A percentile compares a stretch with the other conserved stretches of the same genome.
These are phyloP conservation scores for Graphilbum sp. DNA, from an alignment of 2,329 filamentous ascomycete species.

Conservation along the genomic window DNA sequence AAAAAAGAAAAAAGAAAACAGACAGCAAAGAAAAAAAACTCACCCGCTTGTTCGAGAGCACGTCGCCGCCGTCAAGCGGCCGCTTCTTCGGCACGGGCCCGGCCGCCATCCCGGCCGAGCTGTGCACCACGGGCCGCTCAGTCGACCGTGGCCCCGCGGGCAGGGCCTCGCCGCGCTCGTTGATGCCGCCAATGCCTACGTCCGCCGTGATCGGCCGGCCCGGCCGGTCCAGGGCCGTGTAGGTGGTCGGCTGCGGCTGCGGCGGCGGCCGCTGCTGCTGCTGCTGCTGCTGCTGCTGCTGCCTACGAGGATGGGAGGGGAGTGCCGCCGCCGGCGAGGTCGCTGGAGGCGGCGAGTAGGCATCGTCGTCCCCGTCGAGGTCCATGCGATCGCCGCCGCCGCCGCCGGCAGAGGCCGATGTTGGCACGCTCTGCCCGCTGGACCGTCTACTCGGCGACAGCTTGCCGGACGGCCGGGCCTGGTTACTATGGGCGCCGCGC, in stretches of 20 bases:
- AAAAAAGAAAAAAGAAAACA: neutral
- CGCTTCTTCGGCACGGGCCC: slow-evolving; percentile 24
- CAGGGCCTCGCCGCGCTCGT: slow-evolving; percentile 15
- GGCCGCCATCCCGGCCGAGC: slow-evolving; percentile 11
- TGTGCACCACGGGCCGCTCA: slow-evolving; percentile 23
- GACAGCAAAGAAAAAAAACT: slow-evolving; percentile 10
- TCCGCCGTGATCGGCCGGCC: no score
- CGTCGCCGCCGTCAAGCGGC: slow-evolving; percentile 19
- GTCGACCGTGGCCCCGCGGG: slow-evolving; percentile 5
- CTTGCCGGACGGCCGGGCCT: no score
- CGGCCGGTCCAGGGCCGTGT: no score
- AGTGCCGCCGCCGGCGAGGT: slow-evolving; percentile 1
- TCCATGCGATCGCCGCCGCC: neutral
- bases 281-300: slow-evolving; percentile 4
- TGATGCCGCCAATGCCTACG: slow-evolving; percentile 12
- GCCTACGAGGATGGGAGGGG: slow-evolving; percentile 6
- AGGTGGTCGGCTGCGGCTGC: no score
- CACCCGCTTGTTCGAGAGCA: slow-evolving; percentile 24
- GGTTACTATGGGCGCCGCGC: no score
- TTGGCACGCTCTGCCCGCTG: no score
- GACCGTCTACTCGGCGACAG: neutral
- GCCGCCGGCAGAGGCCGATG: no score
- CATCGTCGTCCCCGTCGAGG: slow-evolving; percentile 3
- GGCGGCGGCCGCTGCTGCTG: no score
- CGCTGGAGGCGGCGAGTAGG: slow-evolving; percentile 8